Evolutionary conservation across 257 asterid species (phyloP).

Genomic region (Thymus quinquecostatus): DNA sequence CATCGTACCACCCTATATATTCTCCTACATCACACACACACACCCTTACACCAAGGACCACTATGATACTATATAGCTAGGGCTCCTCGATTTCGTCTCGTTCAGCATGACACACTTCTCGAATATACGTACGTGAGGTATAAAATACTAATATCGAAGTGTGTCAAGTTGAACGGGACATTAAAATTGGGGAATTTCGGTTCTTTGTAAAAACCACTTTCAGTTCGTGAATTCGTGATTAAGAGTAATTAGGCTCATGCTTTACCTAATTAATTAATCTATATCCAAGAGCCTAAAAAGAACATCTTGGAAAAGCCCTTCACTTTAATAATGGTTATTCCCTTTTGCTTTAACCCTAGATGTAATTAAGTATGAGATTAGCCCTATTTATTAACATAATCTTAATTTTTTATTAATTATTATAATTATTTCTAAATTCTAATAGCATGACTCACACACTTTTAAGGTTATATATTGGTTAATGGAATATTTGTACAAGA

Average conservation of each 20-base stretch:
- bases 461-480: too few relatives aligned
- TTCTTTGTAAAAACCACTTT: too few relatives aligned
- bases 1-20: conserved; percentile 36
- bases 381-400: neutral
- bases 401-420: neutral
- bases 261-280: conserved; percentile 11
- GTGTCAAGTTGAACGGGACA: too few relatives aligned
- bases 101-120: too few relatives aligned
- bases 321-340: conserved; percentile 27
- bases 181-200: too few relatives aligned
- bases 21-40: neutral
- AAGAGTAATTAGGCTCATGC: neutral
- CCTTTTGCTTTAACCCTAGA: conserved; percentile 16
- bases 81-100: too few relatives aligned
- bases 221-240: neutral
- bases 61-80: too few relatives aligned
- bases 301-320: conserved; percentile 1
- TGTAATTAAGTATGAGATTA: neutral
- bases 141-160: too few relatives aligned
- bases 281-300: conserved; percentile 8
- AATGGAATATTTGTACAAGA: too few relatives aligned
- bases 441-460: too few relatives aligned
- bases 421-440: too few relatives aligned
- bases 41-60: neutral
- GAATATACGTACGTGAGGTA: too few relatives aligned